phyloP scores from a whole-genome alignment of 2,329 filamentous ascomycete species.

The Capronia americana region DNA sequence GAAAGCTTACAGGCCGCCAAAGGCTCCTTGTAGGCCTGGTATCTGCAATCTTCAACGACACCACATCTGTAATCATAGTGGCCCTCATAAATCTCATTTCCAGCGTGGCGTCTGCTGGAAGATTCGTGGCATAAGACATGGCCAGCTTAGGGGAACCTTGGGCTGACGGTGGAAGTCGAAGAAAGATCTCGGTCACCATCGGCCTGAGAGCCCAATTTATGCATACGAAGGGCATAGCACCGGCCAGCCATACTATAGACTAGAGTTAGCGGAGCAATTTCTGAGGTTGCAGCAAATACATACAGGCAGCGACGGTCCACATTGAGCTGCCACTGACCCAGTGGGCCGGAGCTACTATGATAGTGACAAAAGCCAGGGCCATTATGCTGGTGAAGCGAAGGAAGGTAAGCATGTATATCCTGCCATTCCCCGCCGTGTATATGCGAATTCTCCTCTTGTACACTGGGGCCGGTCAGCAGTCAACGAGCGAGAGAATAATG shows the following conservation, averaged over 20 bases:
- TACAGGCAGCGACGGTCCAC: conserved; percentile 33
- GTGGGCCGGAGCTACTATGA: conserved; percentile 68
- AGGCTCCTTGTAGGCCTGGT: conserved; percentile 46
- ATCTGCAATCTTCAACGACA: conserved; percentile 52
- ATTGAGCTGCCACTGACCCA: conserved; percentile 49
- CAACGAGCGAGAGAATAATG: neutral
- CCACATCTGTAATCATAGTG: conserved; percentile 51
- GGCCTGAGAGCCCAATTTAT: conserved; percentile 70
- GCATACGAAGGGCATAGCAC: conserved; percentile 69
- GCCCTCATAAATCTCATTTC: conserved; percentile 55
- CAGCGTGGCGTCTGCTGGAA: conserved; percentile 52
- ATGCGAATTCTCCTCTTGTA: conserved; percentile 65
- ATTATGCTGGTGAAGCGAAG: conserved; percentile 75
- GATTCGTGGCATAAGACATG: conserved; percentile 51
- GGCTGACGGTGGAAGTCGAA: conserved; percentile 71
- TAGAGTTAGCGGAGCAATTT: conserved; percentile 11
- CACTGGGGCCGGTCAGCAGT: conserved; percentile 25
- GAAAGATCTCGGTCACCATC: conserved; percentile 74
- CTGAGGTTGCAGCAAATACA: neutral
- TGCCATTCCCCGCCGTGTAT: conserved; percentile 74
- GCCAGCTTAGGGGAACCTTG: conserved; percentile 62
- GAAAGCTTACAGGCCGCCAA: conserved; percentile 51
- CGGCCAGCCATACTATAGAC: conserved; percentile 45
- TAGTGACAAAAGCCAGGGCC: conserved; percentile 68
- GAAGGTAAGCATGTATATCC: conserved; percentile 71